Percentiles rank a stretch among this genome's conserved stretches.
Evolutionary conservation across 2,329 filamentous ascomycete genomes (phyloP).

Genomic region (Penicillium nordicum): DNA sequence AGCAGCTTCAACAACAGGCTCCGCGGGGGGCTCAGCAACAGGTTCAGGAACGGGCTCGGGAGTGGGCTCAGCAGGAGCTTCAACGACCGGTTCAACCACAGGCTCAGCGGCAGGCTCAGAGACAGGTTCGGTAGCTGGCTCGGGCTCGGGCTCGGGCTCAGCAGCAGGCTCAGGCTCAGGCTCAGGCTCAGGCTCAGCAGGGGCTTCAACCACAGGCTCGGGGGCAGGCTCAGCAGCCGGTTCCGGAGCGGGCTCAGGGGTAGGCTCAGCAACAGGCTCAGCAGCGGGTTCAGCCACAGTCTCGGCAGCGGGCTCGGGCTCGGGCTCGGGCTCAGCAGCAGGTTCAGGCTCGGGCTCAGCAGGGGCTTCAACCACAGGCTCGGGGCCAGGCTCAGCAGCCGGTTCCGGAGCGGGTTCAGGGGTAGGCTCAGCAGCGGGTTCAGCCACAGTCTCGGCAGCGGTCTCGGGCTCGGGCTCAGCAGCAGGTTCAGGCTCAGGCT

Average conservation of each 20-base stretch:
- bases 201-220: neutral
- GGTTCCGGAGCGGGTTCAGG: conserved; percentile 9
- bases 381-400: neutral
- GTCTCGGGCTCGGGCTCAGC: neutral
- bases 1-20: neutral
- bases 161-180: neutral
- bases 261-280: neutral
- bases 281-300: neutral
- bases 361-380: neutral
- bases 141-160: neutral
- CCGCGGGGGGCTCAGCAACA: neutral
- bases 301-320: neutral
- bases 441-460: neutral
- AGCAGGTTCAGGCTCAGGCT: neutral
- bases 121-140: neutral
- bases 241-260: neutral
- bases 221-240: neutral
- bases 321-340: conserved; percentile 1
- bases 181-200: neutral
- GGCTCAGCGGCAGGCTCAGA: neutral
- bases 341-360: conserved; percentile 15
- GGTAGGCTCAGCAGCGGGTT: conserved; percentile 3
- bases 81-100: neutral
- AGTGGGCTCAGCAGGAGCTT: conserved; percentile 9
- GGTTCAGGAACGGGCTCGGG: conserved; percentile 8